Conservation (phyloP, 257 asterid genomes). For the Nicotiana undulata region DNA sequence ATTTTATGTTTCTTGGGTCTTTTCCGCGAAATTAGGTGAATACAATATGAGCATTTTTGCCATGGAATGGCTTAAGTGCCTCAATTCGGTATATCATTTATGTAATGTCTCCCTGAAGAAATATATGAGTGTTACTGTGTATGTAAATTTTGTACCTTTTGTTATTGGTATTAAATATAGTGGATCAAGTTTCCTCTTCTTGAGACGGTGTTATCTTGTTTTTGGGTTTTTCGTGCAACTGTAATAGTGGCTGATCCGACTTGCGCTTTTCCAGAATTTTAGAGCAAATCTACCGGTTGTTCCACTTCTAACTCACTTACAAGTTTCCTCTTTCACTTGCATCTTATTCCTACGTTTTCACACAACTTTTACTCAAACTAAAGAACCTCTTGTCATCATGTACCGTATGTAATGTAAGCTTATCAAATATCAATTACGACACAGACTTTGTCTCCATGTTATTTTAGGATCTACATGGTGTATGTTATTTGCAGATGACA, state of each 20-base stretch:
- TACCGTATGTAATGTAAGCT: background rate
- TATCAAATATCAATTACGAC: too few species aligned
- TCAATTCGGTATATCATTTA: background rate
- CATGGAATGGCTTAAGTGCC: background rate
- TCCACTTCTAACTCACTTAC: background rate
- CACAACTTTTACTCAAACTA: background rate
- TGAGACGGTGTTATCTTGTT: background rate
- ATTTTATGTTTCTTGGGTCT: background rate
- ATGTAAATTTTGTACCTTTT: background rate
- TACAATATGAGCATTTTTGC: background rate
- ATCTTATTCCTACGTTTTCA: background rate
- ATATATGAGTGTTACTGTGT: background rate
- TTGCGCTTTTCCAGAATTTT: background rate
- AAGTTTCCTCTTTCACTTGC: background rate
- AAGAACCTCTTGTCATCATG: background rate
- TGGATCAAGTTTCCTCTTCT: background rate
- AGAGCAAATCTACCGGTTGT: background rate
- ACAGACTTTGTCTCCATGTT: too few species aligned
- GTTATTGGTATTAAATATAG: background rate
- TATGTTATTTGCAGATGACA: too few species aligned
- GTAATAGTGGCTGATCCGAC: background rate
- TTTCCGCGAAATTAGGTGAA: background rate
- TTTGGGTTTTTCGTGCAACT: background rate
- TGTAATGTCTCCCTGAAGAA: background rate
- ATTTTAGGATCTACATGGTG: too few species aligned